phyloP scores from a whole-genome alignment of 2,329 filamentous ascomycete genomes.

The Fusarium sp. region DNA sequence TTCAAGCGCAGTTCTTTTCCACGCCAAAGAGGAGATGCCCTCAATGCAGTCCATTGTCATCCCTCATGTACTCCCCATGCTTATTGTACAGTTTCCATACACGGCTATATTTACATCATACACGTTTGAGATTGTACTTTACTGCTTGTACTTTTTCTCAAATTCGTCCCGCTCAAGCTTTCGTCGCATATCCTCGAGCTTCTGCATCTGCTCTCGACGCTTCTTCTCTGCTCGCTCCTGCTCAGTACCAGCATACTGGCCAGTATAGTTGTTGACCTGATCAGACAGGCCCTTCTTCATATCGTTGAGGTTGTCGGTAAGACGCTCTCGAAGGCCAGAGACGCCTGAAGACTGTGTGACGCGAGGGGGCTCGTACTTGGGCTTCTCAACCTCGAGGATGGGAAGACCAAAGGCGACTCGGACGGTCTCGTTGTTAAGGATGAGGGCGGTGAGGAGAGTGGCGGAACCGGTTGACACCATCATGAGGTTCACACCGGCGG shows the following conservation, averaged over 20 bases:
- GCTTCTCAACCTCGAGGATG: constrained; percentile 44
- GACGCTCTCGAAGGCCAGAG: constrained; percentile 46
- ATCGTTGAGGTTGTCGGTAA: constrained; percentile 50
- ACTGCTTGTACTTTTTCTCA: constrained; percentile 56
- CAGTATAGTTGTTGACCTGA: constrained; percentile 50
- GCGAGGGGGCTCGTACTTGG: constrained; percentile 53
- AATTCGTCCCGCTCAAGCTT: constrained; percentile 54
- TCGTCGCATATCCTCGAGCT: constrained; percentile 51
- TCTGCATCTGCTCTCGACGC: constrained; percentile 49
- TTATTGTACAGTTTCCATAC: constrained; percentile 33
- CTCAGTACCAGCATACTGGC: constrained; percentile 48
- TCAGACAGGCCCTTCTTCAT: constrained; percentile 54
- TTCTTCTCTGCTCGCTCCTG: constrained; percentile 51
- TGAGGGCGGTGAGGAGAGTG: constrained; percentile 50
- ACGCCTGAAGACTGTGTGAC: constrained; percentile 34
- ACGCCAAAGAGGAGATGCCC: neutral
- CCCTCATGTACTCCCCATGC: constrained; percentile 29
- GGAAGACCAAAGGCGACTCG: constrained; percentile 55
- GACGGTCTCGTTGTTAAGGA: constrained; percentile 54
- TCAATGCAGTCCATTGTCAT: constrained; percentile 17
- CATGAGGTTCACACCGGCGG: constrained; percentile 63
- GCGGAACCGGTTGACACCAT: constrained; percentile 55
- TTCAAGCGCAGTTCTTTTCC: no score
- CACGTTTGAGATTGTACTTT: constrained; percentile 7
- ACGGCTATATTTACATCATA: constrained; percentile 35